Conservation (phyloP, 805 yeast species). For the Yamadazyma akitaensis region DNA sequence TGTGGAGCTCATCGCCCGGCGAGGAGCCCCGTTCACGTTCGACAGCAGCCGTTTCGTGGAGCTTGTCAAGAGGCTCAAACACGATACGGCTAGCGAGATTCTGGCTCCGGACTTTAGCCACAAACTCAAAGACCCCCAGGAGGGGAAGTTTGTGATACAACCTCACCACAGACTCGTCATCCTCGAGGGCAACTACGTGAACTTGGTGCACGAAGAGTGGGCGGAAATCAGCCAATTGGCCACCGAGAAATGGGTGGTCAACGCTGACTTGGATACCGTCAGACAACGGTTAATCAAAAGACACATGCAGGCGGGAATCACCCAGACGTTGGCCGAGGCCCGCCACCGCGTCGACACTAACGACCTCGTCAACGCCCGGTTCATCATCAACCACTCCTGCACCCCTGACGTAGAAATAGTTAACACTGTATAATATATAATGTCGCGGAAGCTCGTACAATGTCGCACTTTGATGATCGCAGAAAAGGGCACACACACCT, state of each 20-base stretch:
- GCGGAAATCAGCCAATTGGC: constrained; percentile 36
- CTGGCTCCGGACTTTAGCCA: constrained; percentile 77
- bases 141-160: constrained; percentile 46
- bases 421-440: neutral
- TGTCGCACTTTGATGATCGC: neutral
- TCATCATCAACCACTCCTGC: neutral
- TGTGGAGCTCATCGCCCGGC: constrained; percentile 50
- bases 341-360: constrained; percentile 46
- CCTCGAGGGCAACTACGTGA: constrained; percentile 47
- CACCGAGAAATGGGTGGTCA: constrained; percentile 50
- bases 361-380: constrained; percentile 58
- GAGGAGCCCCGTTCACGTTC: constrained; percentile 89
- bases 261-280: constrained; percentile 42
- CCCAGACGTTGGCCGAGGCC: constrained; percentile 47
- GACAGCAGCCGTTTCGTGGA: constrained; percentile 47
- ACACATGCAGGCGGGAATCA: constrained; percentile 60
- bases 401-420: constrained; percentile 1
- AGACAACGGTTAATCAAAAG: constrained; percentile 61
- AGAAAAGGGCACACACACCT: no score
- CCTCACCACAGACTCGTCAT: constrained; percentile 53
- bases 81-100: constrained; percentile 18
- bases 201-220: constrained; percentile 63
- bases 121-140: constrained; percentile 66
- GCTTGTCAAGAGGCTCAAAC: constrained; percentile 18
- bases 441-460: neutral